A percentile compares a stretch with the other conserved stretches of the same genome.
Conservation (phyloP, 371 early-diverging fungal genomes). For the Rhizopus arrhizus region DNA sequence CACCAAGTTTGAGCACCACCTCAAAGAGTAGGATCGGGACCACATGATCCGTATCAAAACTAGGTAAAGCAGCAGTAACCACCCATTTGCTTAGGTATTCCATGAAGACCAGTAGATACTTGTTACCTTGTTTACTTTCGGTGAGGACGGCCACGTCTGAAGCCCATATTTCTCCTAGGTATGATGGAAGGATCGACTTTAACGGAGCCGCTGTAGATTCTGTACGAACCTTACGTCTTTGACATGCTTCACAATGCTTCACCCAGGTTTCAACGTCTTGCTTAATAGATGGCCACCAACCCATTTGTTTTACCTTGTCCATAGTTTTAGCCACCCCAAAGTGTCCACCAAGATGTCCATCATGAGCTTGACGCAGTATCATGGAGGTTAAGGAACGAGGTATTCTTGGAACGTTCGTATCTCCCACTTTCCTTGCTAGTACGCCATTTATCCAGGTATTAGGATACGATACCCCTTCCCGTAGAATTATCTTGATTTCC, state of each 20-base stretch:
- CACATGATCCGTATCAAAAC: conserved; percentile 3
- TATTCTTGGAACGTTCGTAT: too few relatives aligned
- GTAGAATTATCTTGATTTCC: background rate
- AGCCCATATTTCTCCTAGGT: conserved; percentile 26
- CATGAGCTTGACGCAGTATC: too few relatives aligned
- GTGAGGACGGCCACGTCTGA: conserved; percentile 27
- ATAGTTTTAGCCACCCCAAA: too few relatives aligned
- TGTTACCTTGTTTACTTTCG: conserved; percentile 5
- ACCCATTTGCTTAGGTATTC: conserved; percentile 27
- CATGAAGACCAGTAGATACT: conserved; percentile 23
- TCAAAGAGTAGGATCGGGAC: conserved; percentile 3
- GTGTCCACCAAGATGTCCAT: too few relatives aligned
- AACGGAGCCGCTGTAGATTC: conserved; percentile 10
- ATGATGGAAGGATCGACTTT: background rate
- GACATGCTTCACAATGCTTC: conserved; percentile 14
- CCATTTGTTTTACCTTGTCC: too few relatives aligned
- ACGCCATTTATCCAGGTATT: too few relatives aligned
- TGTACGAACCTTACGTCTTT: conserved; percentile 10
- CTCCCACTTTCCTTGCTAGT: too few relatives aligned
- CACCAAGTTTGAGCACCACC: conserved; percentile 2
- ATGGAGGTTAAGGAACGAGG: too few relatives aligned
- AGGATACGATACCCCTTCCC: too few relatives aligned
- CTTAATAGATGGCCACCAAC: too few relatives aligned
- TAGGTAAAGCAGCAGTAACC: conserved; percentile 11
- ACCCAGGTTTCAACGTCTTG: too few relatives aligned